Evolutionary conservation across 805 yeast species (phyloP).

Genomic region (Yarrowia sp.): DNA sequence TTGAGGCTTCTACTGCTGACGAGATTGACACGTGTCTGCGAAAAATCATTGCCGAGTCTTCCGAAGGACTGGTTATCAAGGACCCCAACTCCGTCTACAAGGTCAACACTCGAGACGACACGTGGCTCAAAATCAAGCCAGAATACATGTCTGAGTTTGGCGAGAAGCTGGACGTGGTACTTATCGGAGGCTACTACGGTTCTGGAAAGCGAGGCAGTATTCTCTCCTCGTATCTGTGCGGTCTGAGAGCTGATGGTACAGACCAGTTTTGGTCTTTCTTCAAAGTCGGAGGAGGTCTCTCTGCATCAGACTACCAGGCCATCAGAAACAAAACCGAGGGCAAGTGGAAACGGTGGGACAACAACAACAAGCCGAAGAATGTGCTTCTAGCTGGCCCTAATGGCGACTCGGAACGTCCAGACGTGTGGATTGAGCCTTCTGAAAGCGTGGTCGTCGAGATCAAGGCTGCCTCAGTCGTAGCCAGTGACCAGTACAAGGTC

Average conservation of each 20-base stretch:
- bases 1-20: constrained; percentile 43
- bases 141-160: constrained; percentile 85
- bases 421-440: constrained; percentile 74
- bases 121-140: constrained; percentile 91
- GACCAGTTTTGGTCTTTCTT: constrained; percentile 62
- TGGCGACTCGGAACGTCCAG: constrained; percentile 47
- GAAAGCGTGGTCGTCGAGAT: constrained; percentile 78
- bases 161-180: constrained; percentile 73
- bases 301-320: constrained; percentile 54
- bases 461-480: constrained; percentile 70
- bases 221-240: constrained; percentile 64
- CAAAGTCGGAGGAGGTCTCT: constrained; percentile 80
- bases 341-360: constrained; percentile 53
- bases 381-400: constrained; percentile 29
- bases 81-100: constrained; percentile 55
- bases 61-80: constrained; percentile 84
- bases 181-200: constrained; percentile 76
- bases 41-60: constrained; percentile 53
- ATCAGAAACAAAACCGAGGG: constrained; percentile 57
- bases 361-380: background rate
- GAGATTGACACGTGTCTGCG: constrained; percentile 58
- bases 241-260: constrained; percentile 49
- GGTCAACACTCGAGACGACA: constrained; percentile 55
- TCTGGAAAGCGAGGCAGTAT: constrained; percentile 47
- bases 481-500: constrained; percentile 52